Conservation (phyloP, 257 asterid genomes). For the Parsonsia alboflavescens region DNA sequence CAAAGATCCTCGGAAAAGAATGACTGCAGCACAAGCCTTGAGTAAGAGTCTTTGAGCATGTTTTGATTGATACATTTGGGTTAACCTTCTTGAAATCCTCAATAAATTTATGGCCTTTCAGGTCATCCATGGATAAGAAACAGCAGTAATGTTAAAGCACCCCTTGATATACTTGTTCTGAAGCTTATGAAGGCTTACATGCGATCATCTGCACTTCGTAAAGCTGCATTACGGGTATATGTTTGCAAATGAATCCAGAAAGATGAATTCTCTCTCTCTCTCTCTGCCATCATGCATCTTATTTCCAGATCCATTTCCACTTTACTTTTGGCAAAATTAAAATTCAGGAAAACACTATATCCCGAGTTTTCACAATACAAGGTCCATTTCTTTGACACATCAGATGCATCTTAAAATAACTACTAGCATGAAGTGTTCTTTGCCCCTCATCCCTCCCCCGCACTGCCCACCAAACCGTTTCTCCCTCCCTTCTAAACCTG, state of each 20-base stretch:
- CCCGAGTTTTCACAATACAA: neutral
- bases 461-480: too few species aligned
- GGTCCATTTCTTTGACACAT: neutral
- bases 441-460: too few species aligned
- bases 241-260: conserved; percentile 7
- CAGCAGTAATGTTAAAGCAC: conserved; percentile 48
- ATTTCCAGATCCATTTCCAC: neutral
- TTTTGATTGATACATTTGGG: neutral
- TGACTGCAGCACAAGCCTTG: conserved; percentile 95
- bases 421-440: neutral
- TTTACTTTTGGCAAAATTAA: neutral
- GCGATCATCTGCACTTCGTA: conserved; percentile 91
- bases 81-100: neutral
- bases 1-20: conserved; percentile 90
- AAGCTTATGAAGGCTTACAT: conserved; percentile 85
- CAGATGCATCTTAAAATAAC: neutral
- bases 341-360: neutral
- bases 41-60: conserved; percentile 39
- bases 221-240: conserved; percentile 86
- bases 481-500: too few species aligned
- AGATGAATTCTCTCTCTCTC: neutral
- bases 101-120: conserved; percentile 30
- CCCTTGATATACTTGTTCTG: conserved; percentile 70
- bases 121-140: conserved; percentile 94
- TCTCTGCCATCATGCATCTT: neutral